Evolutionary conservation across 1,139 yeast genomes (phyloP), one percentile per base, ranked within the genome.

Genomic region (Suhomyces bolitotheri): DNA sequence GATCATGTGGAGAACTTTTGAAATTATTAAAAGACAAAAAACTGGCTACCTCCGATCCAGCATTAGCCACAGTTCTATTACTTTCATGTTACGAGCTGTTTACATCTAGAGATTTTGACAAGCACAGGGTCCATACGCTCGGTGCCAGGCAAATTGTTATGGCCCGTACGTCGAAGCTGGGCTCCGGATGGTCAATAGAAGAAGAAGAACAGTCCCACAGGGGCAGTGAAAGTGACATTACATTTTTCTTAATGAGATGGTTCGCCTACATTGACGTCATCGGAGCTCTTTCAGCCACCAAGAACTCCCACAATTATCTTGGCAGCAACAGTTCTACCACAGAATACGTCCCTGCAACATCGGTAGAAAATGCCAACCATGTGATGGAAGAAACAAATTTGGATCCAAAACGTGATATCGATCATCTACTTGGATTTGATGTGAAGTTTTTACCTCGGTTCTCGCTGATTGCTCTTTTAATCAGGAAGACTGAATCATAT

Each of bases 101-200:
- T 35, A 61, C 70, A 21, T 68, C 72, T 9, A 64, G 66, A 27
- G 73, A 73, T 43, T 62, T 67, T 22, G 69, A 68, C 26, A 70
- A 71, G 35, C 86, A 87, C 73, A 67, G 81, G 46, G 74, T 82
- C 2, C 92, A 83, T 54, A 62, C 80, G 36, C 66, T 72, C 31
- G 92, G 90, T 0, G 90, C 90, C 0, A 64, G 81, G 39, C 85
- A 80, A 50, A 80, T 84, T 25, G 71, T 84, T 20, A 56, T 73
- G 44, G 77, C 83, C n/a, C 56, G 86, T 40, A 29, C 39, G 74
- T 16, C 25, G 4, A 26, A 27, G 16, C 20, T 29, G 28, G 33
- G 24, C 9, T 8, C 12, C 5, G 27, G 29, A 6, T 25, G 25
- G 30, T 22, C 33, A 5, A 16, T 12, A 4, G 28, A 29, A 25